Percentiles rank a stretch among this genome's conserved stretches.
Evolutionary conservation across 1,139 yeast species (phyloP).

Genomic region (Suhomyces kunorum): DNA sequence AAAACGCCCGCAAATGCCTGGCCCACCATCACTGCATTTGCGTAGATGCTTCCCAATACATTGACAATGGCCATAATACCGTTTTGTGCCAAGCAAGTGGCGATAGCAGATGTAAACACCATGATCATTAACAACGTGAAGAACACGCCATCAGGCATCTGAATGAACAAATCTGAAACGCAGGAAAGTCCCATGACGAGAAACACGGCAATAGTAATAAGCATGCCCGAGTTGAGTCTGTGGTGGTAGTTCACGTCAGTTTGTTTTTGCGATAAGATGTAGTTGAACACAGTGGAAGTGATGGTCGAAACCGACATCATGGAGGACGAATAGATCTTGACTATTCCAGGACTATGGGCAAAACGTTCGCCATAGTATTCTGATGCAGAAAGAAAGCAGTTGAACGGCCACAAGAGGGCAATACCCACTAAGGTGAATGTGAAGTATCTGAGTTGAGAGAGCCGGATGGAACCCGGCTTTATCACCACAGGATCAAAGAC

Average conservation of each 20-base stretch:
- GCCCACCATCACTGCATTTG: slow-evolving; percentile 91
- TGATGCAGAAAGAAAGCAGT: slow-evolving; percentile 83
- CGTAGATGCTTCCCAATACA: slow-evolving; percentile 72
- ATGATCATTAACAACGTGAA: slow-evolving; percentile 55
- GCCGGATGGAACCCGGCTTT: slow-evolving; percentile 18
- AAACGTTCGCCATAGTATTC: slow-evolving; percentile 76
- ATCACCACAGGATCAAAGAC: slow-evolving; percentile 33
- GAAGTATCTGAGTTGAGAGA: slow-evolving; percentile 52
- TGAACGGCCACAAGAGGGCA: slow-evolving; percentile 95
- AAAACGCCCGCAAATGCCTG: slow-evolving; percentile 92
- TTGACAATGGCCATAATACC: slow-evolving; percentile 89
- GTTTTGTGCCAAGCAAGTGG: slow-evolving; percentile 78
- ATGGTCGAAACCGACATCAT: slow-evolving; percentile 89
- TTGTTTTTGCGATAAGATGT: slow-evolving; percentile 69
- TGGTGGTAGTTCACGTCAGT: slow-evolving; percentile 58
- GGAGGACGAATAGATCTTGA: slow-evolving; percentile 70
- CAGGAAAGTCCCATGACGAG: slow-evolving; percentile 52
- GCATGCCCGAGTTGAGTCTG: slow-evolving; percentile 62
- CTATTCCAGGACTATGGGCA: slow-evolving; percentile 50
- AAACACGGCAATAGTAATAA: slow-evolving; percentile 57
- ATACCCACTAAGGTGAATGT: slow-evolving; percentile 73
- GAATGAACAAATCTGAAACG: slow-evolving; percentile 41
- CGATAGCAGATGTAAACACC: slow-evolving; percentile 61
- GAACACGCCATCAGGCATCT: slow-evolving; percentile 41
- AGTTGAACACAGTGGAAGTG: slow-evolving; percentile 61